A percentile compares a stretch with the other conserved stretches of the same genome.
Evolutionary conservation across 176 grass and related monocot genomes (phyloP).

Genomic region (Guadua angustifolia): DNA sequence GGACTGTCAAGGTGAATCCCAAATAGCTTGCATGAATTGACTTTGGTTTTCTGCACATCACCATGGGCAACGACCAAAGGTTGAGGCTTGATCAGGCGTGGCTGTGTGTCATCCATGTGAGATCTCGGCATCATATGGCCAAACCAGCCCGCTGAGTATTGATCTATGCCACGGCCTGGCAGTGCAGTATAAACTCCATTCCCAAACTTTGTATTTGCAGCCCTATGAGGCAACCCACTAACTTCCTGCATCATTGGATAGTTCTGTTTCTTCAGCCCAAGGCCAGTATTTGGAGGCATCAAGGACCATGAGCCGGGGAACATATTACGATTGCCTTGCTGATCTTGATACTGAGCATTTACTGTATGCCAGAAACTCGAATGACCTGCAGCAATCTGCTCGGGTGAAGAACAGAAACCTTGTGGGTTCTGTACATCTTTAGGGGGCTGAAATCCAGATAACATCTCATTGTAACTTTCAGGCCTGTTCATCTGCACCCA

Average conservation of each 20-base stretch:
- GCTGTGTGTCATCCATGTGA: slow-evolving; percentile 39
- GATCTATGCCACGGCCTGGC: slow-evolving; percentile 43
- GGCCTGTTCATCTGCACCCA: slow-evolving; percentile 50
- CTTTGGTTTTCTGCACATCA: slow-evolving; percentile 56
- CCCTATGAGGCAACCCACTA: slow-evolving; percentile 45
- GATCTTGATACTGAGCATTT: slow-evolving; percentile 61
- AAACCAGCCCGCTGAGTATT: slow-evolving; percentile 57
- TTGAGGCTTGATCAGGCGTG: slow-evolving; percentile 56
- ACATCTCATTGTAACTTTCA: slow-evolving; percentile 48
- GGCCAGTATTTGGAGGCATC: slow-evolving; percentile 55
- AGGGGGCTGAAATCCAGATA: slow-evolving; percentile 54
- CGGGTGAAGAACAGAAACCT: slow-evolving; percentile 49
- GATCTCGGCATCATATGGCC: slow-evolving; percentile 45
- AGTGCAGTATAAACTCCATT: slow-evolving; percentile 43
- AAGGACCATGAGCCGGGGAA: slow-evolving; percentile 59
- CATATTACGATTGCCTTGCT: slow-evolving; percentile 51
- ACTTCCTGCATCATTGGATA: slow-evolving; percentile 46
- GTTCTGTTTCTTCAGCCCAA: slow-evolving; percentile 49
- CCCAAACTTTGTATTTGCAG: slow-evolving; percentile 44
- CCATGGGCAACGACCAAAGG: slow-evolving; percentile 52
- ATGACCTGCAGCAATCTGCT: slow-evolving; percentile 53
- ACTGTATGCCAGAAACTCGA: slow-evolving; percentile 51
- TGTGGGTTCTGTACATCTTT: slow-evolving; percentile 45
- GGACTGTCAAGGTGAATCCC: slow-evolving; percentile 68
- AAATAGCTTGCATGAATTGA: slow-evolving; percentile 67